Base-by-base conservation (phyloP, 2,329 filamentous ascomycete genomes). In the Scedosporium minutisporum region DNA sequence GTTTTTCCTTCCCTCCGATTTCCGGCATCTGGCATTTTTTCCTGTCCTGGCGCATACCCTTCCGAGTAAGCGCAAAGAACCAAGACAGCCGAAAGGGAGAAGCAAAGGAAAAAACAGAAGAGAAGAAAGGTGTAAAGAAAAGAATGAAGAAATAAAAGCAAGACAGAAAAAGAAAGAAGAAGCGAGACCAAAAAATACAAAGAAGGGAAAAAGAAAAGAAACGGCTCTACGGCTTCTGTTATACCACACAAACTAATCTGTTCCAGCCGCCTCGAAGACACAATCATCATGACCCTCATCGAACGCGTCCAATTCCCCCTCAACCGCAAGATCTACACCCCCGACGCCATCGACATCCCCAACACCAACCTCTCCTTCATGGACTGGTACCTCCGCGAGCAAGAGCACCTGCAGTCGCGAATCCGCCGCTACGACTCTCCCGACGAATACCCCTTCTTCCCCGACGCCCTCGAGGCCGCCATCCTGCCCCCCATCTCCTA, bases 361-460 rank as follows among this genome's bases (percentile, higher is more conserved):
- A 78, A 86, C 71, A 84, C 80, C 73, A 73, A 84, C 61, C 83
- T 95, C 63, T 92, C 88, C 74, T 90, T 99, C 73, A 86, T 96
- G 74, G 95, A 97, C 80, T 99, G 93, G 89, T 89, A 96, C 72
- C 86, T 97, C 29, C 83, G 82, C 68, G 90, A 96, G 74, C 91
- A 96, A 72, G 95, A 99, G 77, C 87, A 86, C 65, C 80, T 97
- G 5, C 93, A 99, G 74, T 96, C 93, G 14, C 85, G 91, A 61
- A 93, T 99, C 68, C 91, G 95, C 68, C 91, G 95, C 72, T 99
- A 92, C 80, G 88, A 99, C 74, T 91, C 91, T 0, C 95, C 95
- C 46, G 95, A 99, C 80, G 95, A 99, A 77, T 93, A 96, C 75
- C 91, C 95, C 23, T 99, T 97, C 85, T 99, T 97, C 78, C 91